Percentiles rank a stretch among this genome's conserved stretches.
These are phyloP conservation scores for Penicillium janthinellum DNA, from an alignment of 2,329 filamentous ascomycete species.

Conservation along the genomic window DNA sequence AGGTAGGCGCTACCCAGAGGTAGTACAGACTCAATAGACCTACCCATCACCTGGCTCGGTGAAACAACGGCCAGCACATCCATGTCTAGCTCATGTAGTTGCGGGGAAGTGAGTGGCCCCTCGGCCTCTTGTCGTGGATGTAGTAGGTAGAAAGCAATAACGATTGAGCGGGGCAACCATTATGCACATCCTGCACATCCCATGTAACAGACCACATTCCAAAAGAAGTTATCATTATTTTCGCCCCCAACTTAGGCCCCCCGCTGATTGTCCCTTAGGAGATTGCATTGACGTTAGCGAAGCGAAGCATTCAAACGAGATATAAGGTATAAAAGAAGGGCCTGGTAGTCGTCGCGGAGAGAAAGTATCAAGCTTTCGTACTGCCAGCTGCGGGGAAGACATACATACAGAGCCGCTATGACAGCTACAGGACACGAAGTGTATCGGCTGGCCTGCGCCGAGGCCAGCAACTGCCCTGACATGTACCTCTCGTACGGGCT, in stretches of 20 bases:
- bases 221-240: background rate
- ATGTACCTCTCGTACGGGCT: conserved; percentile 1
- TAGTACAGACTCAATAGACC: too few species aligned
- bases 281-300: background rate
- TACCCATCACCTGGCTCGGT: too few species aligned
- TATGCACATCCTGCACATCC: background rate
- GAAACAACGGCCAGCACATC: too few species aligned
- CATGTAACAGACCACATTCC: background rate
- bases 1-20: too few species aligned
- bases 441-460: conserved; percentile 2
- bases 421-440: background rate
- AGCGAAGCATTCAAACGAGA: background rate
- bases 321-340: background rate
- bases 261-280: background rate
- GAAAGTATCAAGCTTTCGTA: background rate
- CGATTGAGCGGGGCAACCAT: background rate
- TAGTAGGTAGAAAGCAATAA: background rate
- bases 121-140: too few species aligned
- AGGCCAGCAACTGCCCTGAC: background rate
- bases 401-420: background rate
- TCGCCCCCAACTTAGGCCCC: background rate
- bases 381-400: background rate
- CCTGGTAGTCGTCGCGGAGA: background rate
- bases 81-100: too few species aligned
- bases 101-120: too few species aligned